Conservation (phyloP, 139 green algal genomes). For the Marvania coccoides region DNA sequence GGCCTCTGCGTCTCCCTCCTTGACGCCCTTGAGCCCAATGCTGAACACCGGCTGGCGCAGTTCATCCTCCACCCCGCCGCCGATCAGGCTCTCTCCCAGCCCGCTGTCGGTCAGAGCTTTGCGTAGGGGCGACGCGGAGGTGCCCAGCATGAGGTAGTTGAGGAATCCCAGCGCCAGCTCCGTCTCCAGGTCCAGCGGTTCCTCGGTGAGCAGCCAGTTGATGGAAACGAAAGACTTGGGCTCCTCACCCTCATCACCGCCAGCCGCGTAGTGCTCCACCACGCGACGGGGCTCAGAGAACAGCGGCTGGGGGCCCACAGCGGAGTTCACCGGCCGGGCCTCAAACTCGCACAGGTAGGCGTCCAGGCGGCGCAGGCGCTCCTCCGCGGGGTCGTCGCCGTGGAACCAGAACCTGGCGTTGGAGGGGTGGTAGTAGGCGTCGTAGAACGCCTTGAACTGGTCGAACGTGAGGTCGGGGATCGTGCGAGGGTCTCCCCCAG, state of each 20-base stretch:
- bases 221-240: conserved; percentile 75
- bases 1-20: conserved; percentile 19
- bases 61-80: conserved; percentile 89
- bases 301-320: conserved; percentile 67
- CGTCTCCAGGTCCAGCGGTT: conserved; percentile 82
- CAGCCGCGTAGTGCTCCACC: conserved; percentile 47
- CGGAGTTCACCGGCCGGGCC: conserved; percentile 53
- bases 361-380: conserved; percentile 76
- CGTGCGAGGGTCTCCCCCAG: conserved; percentile 79
- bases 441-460: conserved; percentile 94
- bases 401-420: conserved; percentile 98
- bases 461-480: conserved; percentile 94
- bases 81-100: conserved; percentile 85
- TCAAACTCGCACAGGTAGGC: conserved; percentile 82
- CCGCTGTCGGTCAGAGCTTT: conserved; percentile 90
- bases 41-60: conserved; percentile 84
- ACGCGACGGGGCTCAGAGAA: conserved; percentile 33
- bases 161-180: conserved; percentile 89
- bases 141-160: conserved; percentile 94
- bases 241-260: conserved; percentile 52
- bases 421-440: conserved; percentile 91
- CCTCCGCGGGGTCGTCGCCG: conserved; percentile 82
- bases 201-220: conserved; percentile 88
- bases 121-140: conserved; percentile 75
- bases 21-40: conserved; percentile 55